These are phyloP conservation scores for Trichoderma gracile DNA, from an alignment of 2,329 filamentous ascomycete genomes.

Conservation along the genomic window DNA sequence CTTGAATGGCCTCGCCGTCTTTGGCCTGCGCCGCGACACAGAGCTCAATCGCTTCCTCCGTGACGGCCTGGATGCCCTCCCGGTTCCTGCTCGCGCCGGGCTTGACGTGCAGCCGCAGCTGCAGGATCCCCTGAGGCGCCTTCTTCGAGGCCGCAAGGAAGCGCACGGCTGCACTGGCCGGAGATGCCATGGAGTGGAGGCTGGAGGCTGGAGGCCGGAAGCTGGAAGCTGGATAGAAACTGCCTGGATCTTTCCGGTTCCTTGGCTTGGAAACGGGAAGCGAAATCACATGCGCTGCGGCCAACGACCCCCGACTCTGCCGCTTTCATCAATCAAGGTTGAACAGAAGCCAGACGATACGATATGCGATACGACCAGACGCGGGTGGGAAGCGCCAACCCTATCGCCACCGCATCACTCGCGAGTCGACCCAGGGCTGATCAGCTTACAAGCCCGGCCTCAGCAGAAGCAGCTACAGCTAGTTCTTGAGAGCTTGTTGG, in stretches of 20 bases:
- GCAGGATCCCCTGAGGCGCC: constrained; percentile 49
- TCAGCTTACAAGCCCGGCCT: constrained; percentile 17
- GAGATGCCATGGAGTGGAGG: constrained; percentile 33
- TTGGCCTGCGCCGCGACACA: constrained; percentile 65
- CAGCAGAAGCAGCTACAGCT: not conserved
- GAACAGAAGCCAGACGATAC: not conserved
- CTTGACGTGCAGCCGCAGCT: constrained; percentile 67
- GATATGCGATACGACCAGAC: not conserved
- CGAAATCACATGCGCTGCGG: constrained; percentile 2
- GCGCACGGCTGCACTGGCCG: constrained; percentile 43
- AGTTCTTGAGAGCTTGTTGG: no score
- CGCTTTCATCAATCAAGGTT: constrained; percentile 1
- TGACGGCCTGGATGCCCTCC: constrained; percentile 60
- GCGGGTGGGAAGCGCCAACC: not conserved
- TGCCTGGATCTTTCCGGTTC: no score
- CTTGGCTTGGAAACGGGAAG: constrained; percentile 26
- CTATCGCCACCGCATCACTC: constrained; percentile 15
- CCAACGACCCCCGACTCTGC: not conserved
- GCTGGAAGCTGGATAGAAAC: not conserved
- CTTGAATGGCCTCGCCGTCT: constrained; percentile 69
- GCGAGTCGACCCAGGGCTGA: not conserved
- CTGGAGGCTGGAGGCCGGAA: no score
- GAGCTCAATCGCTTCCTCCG: constrained; percentile 59
- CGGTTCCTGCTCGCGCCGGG: constrained; percentile 63
- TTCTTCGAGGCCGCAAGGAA: constrained; percentile 52